Percentiles rank a stretch among this genome's conserved stretches.
Evolutionary conservation across 208 protist species (phyloP).

Genomic region (Wallacemonas collosoma): DNA sequence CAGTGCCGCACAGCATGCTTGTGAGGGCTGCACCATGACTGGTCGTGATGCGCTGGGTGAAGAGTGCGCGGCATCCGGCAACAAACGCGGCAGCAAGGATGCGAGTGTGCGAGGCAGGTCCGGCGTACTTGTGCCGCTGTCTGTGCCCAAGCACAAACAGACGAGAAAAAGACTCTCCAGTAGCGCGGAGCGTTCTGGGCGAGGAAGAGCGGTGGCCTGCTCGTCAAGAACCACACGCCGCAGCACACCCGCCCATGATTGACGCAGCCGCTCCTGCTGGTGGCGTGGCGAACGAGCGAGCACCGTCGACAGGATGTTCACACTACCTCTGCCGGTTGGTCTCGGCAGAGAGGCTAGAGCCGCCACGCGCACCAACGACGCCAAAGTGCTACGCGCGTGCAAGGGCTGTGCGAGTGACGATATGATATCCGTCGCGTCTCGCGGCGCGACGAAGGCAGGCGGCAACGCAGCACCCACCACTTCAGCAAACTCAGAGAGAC

Average conservation of each 20-base stretch:
- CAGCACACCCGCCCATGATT: background rate
- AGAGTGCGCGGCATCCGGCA: background rate
- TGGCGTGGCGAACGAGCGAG: background rate
- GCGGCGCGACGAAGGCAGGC: background rate
- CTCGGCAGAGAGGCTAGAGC: background rate
- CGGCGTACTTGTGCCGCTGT: background rate
- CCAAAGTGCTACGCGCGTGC: background rate
- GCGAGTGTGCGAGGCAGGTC: background rate
- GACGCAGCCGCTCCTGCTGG: background rate
- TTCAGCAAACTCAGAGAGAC: background rate
- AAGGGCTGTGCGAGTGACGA: background rate
- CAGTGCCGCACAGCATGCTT: slow-evolving; percentile 1
- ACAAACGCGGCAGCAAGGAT: background rate
- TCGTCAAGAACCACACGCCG: background rate
- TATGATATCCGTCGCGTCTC: background rate
- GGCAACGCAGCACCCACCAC: background rate
- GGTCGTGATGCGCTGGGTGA: background rate
- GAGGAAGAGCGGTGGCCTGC: slow-evolving; percentile 2
- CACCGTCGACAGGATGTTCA: background rate
- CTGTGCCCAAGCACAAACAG: background rate
- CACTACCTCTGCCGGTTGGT: background rate
- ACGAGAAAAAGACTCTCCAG: background rate
- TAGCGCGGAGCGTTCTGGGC: background rate
- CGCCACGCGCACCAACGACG: background rate
- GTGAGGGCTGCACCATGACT: background rate